These are phyloP conservation scores for Rhodotorula sp. DNA, from an alignment of 1,284 basidiomycete species.

Conservation along the genomic window DNA sequence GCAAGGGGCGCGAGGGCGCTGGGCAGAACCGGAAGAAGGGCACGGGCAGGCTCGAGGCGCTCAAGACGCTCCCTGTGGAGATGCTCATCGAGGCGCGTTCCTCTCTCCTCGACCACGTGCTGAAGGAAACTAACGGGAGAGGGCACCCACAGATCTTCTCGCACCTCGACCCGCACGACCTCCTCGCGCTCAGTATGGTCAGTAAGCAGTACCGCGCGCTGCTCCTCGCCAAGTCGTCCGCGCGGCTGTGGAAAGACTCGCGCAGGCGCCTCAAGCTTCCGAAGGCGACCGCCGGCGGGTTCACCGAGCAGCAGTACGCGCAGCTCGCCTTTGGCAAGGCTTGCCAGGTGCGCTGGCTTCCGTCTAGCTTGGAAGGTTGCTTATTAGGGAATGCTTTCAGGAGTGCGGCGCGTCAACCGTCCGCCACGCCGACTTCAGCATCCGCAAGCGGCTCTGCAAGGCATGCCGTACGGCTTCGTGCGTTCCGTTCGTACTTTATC, in stretches of 20 bases:
- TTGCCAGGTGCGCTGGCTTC: conserved; percentile 13
- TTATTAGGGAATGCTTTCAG: neutral
- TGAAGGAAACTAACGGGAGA: too few relatives aligned
- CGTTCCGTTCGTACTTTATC: neutral
- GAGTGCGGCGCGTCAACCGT: neutral
- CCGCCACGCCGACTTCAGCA: neutral
- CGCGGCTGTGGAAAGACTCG: neutral
- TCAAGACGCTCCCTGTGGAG: conserved; percentile 27
- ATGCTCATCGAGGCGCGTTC: conserved; percentile 19
- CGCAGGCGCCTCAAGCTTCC: conserved; percentile 1
- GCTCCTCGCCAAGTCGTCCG: neutral
- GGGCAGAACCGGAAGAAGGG: neutral
- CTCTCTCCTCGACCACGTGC: neutral
- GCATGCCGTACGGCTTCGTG: neutral
- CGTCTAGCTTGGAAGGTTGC: too few relatives aligned
- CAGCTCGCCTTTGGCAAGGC: conserved; percentile 3
- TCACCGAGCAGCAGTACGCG: conserved; percentile 12
- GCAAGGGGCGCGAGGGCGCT: neutral
- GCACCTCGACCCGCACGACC: conserved; percentile 20
- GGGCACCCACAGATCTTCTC: conserved; percentile 7
- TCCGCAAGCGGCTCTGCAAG: neutral
- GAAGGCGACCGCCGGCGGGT: neutral
- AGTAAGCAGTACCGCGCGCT: conserved; percentile 14
- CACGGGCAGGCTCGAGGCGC: conserved; percentile 4
- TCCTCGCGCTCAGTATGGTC: conserved; percentile 4